Conservation (phyloP, 169 alveolate genomes). For the Blepharisma undulans region DNA sequence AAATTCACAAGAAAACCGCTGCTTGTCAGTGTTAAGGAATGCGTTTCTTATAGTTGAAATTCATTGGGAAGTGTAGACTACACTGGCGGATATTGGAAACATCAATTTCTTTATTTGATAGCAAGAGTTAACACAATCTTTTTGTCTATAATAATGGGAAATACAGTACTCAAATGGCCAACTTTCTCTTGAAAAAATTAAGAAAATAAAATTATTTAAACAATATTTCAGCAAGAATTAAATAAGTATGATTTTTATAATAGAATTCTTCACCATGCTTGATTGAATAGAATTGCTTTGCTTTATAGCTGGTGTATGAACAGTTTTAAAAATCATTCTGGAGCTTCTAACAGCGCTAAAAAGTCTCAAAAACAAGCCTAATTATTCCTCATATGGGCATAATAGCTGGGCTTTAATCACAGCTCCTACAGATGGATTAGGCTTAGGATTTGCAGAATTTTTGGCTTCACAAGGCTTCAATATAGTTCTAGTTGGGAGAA, state of each 20-base stretch:
- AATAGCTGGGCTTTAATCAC: conserved; percentile 47
- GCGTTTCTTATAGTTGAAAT: neutral
- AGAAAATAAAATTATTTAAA: no score
- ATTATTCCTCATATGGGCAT: neutral
- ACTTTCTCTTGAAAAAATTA: neutral
- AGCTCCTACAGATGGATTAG: conserved; percentile 56
- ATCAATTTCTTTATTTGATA: neutral
- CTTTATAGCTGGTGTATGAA: neutral
- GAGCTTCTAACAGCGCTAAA: neutral
- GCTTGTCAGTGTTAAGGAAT: neutral
- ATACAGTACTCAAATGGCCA: neutral
- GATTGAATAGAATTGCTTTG: neutral
- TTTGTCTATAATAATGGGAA: neutral
- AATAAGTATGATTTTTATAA: no score
- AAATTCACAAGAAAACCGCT: neutral
- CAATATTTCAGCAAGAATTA: no score
- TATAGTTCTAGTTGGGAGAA: conserved; percentile 37
- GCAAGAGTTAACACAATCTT: neutral
- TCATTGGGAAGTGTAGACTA: neutral
- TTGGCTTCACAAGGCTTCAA: conserved; percentile 47
- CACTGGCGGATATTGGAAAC: conserved; percentile 34
- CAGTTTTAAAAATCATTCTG: neutral
- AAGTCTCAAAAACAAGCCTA: neutral
- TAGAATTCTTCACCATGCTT: neutral
- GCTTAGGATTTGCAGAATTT: conserved; percentile 42